phyloP scores from a whole-genome alignment of 1,139 yeast genomes.

The Yamadazyma diddensiae region DNA sequence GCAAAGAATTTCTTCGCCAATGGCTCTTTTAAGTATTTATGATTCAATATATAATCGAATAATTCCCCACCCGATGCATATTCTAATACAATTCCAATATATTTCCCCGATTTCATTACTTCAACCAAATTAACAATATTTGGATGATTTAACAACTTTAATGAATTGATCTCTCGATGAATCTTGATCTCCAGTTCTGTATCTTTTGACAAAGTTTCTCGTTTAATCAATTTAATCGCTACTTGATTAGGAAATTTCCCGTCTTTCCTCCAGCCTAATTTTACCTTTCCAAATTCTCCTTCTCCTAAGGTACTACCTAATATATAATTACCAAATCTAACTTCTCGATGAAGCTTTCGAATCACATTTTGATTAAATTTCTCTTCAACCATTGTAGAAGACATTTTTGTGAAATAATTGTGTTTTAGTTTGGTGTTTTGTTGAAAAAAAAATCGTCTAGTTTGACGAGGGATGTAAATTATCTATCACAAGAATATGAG shows the following conservation, averaged over 20 bases:
- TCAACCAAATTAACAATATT: constrained; percentile 90
- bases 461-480: no score
- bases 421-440: background rate
- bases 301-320: constrained; percentile 95
- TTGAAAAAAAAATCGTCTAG: background rate
- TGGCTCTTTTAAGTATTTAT: constrained; percentile 80
- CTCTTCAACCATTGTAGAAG: constrained; percentile 8
- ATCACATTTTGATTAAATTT: constrained; percentile 9
- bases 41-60: constrained; percentile 86
- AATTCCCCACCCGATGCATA: constrained; percentile 98
- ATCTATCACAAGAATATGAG: no score
- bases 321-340: constrained; percentile 81
- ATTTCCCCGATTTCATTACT: constrained; percentile 89
- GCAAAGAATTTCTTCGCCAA: constrained; percentile 87
- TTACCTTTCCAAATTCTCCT: constrained; percentile 97
- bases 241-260: constrained; percentile 79
- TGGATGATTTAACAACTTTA: constrained; percentile 79
- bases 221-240: constrained; percentile 86
- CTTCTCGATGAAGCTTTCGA: constrained; percentile 44
- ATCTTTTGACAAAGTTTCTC: constrained; percentile 81
- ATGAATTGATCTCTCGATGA: constrained; percentile 88
- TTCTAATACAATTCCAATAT: constrained; percentile 93
- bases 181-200: constrained; percentile 85
- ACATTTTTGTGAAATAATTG: constrained; percentile 1
- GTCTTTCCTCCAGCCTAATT: constrained; percentile 92